phyloP scores from a whole-genome alignment of 148 eudicot species.

The Bassia scoparia region DNA sequence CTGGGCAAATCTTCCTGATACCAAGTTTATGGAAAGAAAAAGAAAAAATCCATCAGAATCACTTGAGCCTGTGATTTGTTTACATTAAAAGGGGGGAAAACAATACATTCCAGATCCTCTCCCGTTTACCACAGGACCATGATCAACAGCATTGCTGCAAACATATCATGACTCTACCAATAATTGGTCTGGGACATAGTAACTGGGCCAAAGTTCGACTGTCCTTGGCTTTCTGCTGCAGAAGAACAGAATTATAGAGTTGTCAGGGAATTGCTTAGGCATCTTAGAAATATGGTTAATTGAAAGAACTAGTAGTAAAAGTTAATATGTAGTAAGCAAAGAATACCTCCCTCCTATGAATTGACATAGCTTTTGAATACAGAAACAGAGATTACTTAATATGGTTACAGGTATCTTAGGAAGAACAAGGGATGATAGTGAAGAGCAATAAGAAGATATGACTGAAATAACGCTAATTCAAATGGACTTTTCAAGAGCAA shows the following conservation, averaged over 20 bases:
- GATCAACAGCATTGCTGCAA: slow-evolving; percentile 81
- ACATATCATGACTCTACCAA: slow-evolving; percentile 84
- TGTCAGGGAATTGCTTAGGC: slow-evolving; percentile 13
- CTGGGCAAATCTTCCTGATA: slow-evolving; percentile 50
- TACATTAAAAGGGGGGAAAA: neutral
- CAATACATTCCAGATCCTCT: slow-evolving; percentile 1
- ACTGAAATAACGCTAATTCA: too few species aligned
- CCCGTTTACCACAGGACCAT: slow-evolving; percentile 85
- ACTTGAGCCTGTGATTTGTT: neutral
- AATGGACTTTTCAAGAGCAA: too few species aligned
- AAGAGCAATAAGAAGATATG: too few species aligned
- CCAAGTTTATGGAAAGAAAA: slow-evolving; percentile 21
- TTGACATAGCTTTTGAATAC: too few species aligned
- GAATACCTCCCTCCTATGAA: neutral
- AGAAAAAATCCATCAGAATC: neutral
- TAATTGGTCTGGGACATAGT: slow-evolving; percentile 58
- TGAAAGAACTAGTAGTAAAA: neutral
- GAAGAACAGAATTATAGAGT: neutral
- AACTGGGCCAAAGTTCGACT: slow-evolving; percentile 86
- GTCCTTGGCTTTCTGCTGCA: slow-evolving; percentile 78
- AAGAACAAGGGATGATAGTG: too few species aligned
- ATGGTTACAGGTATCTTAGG: too few species aligned
- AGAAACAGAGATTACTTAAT: too few species aligned
- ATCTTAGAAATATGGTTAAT: neutral
- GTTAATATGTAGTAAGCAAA: neutral